phyloP scores from a whole-genome alignment of 1,139 yeast species.

The Diutina sp. region DNA sequence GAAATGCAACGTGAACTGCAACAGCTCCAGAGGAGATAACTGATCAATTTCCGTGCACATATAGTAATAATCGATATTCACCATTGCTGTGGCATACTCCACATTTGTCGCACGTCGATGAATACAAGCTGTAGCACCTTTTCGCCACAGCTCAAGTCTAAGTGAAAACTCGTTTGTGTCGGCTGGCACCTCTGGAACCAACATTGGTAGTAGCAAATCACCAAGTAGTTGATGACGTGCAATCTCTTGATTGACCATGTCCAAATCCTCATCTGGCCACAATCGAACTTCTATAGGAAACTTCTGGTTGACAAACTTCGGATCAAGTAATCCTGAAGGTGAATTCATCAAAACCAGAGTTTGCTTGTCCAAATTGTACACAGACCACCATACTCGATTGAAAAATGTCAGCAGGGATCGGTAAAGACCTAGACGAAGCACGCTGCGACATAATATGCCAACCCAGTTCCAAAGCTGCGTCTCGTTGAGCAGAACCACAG shows the following conservation, averaged over 20 bases:
- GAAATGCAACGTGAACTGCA: conserved; percentile 30
- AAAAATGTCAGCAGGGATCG: conserved; percentile 7
- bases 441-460: conserved; percentile 20
- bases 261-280: conserved; percentile 6
- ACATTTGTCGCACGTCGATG: conserved; percentile 17
- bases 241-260: conserved; percentile 11
- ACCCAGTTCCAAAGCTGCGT: conserved; percentile 22
- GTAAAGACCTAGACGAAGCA: conserved; percentile 7
- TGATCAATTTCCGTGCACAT: conserved; percentile 29
- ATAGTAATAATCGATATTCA: conserved; percentile 27
- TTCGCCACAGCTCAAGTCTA: conserved; percentile 26
- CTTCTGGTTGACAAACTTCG: conserved; percentile 9
- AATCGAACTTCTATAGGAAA: conserved; percentile 6
- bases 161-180: conserved; percentile 11
- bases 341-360: conserved; percentile 18
- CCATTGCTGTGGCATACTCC: conserved; percentile 20
- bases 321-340: conserved; percentile 23
- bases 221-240: conserved; percentile 9
- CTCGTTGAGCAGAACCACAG: conserved; percentile 16
- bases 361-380: conserved; percentile 27
- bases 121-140: conserved; percentile 15
- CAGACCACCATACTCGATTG: conserved; percentile 24
- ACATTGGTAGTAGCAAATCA: conserved; percentile 5
- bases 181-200: conserved; percentile 5
- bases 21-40: conserved; percentile 22